Evolutionary conservation across 2,329 filamentous ascomycete species (phyloP).

Genomic region (Plenodomus tracheiphilus): DNA sequence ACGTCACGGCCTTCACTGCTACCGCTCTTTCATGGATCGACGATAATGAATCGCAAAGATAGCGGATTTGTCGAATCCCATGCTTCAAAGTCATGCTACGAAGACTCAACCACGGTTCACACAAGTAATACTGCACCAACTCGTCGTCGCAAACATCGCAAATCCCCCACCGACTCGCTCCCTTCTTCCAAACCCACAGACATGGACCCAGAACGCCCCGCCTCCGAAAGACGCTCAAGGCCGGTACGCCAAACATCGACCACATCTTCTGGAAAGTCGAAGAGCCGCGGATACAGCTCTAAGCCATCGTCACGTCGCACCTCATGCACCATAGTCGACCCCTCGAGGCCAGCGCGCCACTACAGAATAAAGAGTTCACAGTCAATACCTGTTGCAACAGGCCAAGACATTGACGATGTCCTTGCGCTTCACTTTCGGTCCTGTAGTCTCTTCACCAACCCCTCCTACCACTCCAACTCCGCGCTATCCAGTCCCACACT

Average conservation of each 20-base stretch:
- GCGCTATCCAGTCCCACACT: conserved; percentile 24
- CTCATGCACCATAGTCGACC: conserved; percentile 40
- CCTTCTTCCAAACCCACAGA: conserved; percentile 7
- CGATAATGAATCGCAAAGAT: conserved; percentile 38
- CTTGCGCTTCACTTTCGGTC: conserved; percentile 46
- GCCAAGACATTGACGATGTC: conserved; percentile 44
- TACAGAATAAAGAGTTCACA: conserved; percentile 41
- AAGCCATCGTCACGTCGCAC: conserved; percentile 41
- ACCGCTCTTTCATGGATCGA: conserved; percentile 25
- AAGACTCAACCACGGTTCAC: conserved; percentile 17
- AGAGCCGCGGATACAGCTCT: conserved; percentile 31
- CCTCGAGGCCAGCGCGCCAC: conserved; percentile 39
- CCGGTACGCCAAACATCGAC: conserved; percentile 31
- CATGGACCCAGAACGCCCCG: conserved; percentile 20
- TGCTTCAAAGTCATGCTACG: conserved; percentile 17
- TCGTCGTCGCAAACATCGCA: conserved; percentile 21
- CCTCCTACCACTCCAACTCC: conserved; percentile 30
- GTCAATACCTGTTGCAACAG: conserved; percentile 23
- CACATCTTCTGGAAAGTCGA: conserved; percentile 33
- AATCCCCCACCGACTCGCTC: conserved; percentile 5
- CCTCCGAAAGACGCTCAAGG: conserved; percentile 31
- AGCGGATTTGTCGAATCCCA: conserved; percentile 37
- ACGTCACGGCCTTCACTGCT: conserved; percentile 19
- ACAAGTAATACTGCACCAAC: conserved; percentile 30
- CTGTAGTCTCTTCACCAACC: conserved; percentile 40